phyloP scores from a whole-genome alignment of 768 basidiomycete genomes.

The Russula emetica region DNA sequence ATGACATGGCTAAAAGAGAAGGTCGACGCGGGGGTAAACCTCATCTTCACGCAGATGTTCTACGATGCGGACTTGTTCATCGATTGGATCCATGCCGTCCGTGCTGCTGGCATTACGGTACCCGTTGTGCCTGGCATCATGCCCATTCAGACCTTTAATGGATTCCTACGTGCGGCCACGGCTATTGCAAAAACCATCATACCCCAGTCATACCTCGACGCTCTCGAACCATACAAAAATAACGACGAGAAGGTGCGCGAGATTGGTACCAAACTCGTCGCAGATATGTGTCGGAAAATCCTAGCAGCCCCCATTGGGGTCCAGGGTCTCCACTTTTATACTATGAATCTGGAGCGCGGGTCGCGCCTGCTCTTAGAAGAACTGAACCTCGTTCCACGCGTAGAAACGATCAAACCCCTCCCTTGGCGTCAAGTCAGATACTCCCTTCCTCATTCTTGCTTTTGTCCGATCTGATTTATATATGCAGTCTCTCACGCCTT shows the following conservation, averaged over 20 bases:
- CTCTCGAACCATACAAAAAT: conserved; percentile 80
- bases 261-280: conserved; percentile 91
- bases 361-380: conserved; percentile 95
- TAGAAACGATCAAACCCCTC: conserved; percentile 90
- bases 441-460: conserved; percentile 25
- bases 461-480: conserved; percentile 21
- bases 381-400: conserved; percentile 77
- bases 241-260: conserved; percentile 91
- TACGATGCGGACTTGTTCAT: conserved; percentile 92
- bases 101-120: conserved; percentile 80
- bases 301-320: conserved; percentile 77
- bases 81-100: conserved; percentile 79
- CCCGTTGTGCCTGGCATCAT: conserved; percentile 93
- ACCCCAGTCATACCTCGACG: conserved; percentile 69
- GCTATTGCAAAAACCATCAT: conserved; percentile 73
- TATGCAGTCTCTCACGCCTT: conserved; percentile 81
- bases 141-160: conserved; percentile 95
- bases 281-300: conserved; percentile 88
- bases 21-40: conserved; percentile 81
- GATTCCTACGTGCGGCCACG: conserved; percentile 75
- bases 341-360: conserved; percentile 95
- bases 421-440: conserved; percentile 87
- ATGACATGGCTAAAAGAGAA: conserved; percentile 87
- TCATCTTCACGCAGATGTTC: conserved; percentile 99
- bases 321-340: conserved; percentile 91